Evolutionary conservation across 2,329 filamentous ascomycete species (phyloP), one percentile per base, ranked within the genome.

Genomic region (Fusarium sp.): DNA sequence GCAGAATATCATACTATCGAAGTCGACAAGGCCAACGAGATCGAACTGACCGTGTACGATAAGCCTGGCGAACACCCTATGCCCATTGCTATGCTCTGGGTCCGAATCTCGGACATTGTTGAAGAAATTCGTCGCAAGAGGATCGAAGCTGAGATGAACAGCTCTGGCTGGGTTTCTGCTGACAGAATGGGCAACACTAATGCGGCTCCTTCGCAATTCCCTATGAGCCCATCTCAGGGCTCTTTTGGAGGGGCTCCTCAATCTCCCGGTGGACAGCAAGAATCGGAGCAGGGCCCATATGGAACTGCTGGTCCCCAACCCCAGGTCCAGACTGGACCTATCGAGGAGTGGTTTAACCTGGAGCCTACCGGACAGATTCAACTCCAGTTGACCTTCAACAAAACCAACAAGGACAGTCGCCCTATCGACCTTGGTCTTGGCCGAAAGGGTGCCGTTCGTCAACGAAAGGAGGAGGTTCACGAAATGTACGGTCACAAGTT

Each of bases 401-500:
- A 98, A 80, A 91, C 95, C 77, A 90, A 88, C 72, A 93, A 91
- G 73, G 92, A 94, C 71, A 87, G 91, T 53, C 85, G 90, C 58
- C 90, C 88, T 3, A 90, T 96, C 72, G 93, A 98, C 73, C 85
- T 94, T 55, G 95, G 95, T 73, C 88, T 99, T 64, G 92, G 92
- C 65, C 91, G 95, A 75, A 96, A 97, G 80, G 95, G 94, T 73
- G 95, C 95, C 64, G 93, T 99, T 68, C 92, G 95, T 68, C 94
- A 99, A 79, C 92, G 92, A 73, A 99, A 99, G 81, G 95, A 99
- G 77, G 93, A 98, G 73, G 90, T 99, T 5, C 92, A 97, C 79
- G 95, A 99, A 80, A 97, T 97, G 83, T 97, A 97, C 75, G 95
- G 95, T 44, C 95, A 99, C 88, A 99, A 98, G 80, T 99, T 99